Conservation (phyloP, 2,329 filamentous ascomycete species). For the Microcyclosporella mali region DNA sequence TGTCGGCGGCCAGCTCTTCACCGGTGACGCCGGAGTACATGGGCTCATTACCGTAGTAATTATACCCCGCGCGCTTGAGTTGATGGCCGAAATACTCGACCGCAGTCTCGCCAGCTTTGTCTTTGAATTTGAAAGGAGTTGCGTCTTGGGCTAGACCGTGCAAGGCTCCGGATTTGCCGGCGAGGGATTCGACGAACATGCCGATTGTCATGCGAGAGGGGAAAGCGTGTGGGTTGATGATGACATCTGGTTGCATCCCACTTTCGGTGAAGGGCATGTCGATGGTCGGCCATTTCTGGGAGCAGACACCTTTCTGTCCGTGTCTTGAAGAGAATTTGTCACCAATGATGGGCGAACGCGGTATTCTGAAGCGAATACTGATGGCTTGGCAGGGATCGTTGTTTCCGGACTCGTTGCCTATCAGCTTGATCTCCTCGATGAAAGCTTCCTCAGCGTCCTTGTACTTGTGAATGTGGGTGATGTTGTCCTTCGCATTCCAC, state of each 20-base stretch:
- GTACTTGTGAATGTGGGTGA: slow-evolving; percentile 87
- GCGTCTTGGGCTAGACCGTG: slow-evolving; percentile 95
- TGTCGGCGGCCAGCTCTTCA: slow-evolving; percentile 86
- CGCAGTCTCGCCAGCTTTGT: slow-evolving; percentile 80
- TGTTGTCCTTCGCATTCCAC: slow-evolving; percentile 76
- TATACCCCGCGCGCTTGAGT: slow-evolving; percentile 89
- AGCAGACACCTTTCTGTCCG: slow-evolving; percentile 95
- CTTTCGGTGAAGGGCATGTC: slow-evolving; percentile 97
- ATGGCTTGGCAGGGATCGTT: slow-evolving; percentile 75
- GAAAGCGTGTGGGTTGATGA: slow-evolving; percentile 99
- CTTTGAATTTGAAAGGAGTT: slow-evolving; percentile 80
- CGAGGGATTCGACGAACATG: slow-evolving; percentile 97
- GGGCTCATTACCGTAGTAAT: slow-evolving; percentile 96
- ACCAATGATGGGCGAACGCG: slow-evolving; percentile 84
- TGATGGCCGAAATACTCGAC: slow-evolving; percentile 95
- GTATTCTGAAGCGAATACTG: slow-evolving; percentile 87
- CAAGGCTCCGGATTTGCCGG: slow-evolving; percentile 87
- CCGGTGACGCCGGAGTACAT: slow-evolving; percentile 98
- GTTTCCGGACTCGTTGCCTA: slow-evolving; percentile 79
- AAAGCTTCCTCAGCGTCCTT: slow-evolving; percentile 85
- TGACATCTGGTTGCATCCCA: slow-evolving; percentile 93
- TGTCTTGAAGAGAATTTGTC: slow-evolving; percentile 99
- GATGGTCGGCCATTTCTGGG: slow-evolving; percentile 86
- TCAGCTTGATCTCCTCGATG: slow-evolving; percentile 85
- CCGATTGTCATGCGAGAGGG: slow-evolving; percentile 99